phyloP scores from a whole-genome alignment of 108 stramenopile genomes.

The Craspedostauros australis region DNA sequence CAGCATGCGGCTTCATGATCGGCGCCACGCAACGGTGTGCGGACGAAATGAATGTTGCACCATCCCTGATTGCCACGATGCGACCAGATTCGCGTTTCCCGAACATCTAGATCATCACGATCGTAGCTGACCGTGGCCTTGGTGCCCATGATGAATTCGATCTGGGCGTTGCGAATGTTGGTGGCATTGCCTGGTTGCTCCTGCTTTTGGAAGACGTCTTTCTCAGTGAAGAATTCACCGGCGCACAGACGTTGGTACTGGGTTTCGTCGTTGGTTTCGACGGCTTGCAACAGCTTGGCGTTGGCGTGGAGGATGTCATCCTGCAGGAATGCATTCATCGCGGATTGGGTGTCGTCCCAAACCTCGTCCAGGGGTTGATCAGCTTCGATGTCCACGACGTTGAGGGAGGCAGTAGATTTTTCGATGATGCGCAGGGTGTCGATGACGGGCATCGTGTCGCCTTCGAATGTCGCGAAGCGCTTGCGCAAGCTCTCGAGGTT shows the following conservation, averaged over 20 bases:
- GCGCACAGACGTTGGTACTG: slow-evolving; percentile 30
- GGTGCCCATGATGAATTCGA: slow-evolving; percentile 51
- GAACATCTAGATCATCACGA: slow-evolving; percentile 21
- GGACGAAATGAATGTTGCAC: slow-evolving; percentile 43
- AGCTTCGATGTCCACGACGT: slow-evolving; percentile 53
- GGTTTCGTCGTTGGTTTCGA: slow-evolving; percentile 31
- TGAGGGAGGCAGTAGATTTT: slow-evolving; percentile 23
- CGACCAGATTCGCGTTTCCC: slow-evolving; percentile 48
- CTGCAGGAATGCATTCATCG: slow-evolving; percentile 51
- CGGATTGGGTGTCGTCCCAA: slow-evolving; percentile 57
- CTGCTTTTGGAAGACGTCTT: neutral
- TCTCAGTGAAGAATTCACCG: slow-evolving; percentile 25
- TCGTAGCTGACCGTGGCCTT: slow-evolving; percentile 62
- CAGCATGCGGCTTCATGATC: too few relatives aligned
- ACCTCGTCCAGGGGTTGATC: slow-evolving; percentile 67
- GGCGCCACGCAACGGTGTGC: too few relatives aligned
- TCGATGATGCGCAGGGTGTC: slow-evolving; percentile 40
- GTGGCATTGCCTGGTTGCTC: neutral
- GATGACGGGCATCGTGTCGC: slow-evolving; percentile 78
- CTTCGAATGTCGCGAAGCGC: slow-evolving; percentile 80
- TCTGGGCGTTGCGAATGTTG: slow-evolving; percentile 30
- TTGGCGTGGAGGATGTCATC: slow-evolving; percentile 74
- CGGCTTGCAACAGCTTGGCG: slow-evolving; percentile 34
- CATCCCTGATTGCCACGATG: slow-evolving; percentile 38
- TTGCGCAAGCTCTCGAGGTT: slow-evolving; percentile 78